Evolutionary conservation across 208 protist genomes (phyloP).

Genomic region (Trypanosoma lewisi): DNA sequence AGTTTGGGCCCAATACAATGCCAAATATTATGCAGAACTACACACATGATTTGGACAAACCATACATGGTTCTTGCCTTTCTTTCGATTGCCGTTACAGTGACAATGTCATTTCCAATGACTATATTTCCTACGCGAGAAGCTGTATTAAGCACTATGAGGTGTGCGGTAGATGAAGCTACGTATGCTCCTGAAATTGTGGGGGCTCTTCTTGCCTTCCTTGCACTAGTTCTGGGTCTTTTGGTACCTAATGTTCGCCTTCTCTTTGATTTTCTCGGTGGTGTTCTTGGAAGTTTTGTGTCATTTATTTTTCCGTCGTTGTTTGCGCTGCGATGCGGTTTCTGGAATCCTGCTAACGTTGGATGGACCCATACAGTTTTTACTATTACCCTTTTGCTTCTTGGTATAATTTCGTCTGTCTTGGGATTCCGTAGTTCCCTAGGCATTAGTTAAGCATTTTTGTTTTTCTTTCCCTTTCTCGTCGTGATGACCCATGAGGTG

Average conservation of each 20-base stretch:
- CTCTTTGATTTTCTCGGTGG: slow-evolving; percentile 80
- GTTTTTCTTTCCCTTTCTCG: slow-evolving; percentile 19
- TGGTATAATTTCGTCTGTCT: slow-evolving; percentile 44
- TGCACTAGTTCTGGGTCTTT: slow-evolving; percentile 58
- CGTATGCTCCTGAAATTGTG: slow-evolving; percentile 39
- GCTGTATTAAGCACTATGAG: slow-evolving; percentile 58
- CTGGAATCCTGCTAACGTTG: slow-evolving; percentile 42
- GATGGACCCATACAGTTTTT: slow-evolving; percentile 30
- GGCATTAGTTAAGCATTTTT: slow-evolving; percentile 13
- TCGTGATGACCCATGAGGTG: too few relatives aligned
- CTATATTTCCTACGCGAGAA: slow-evolving; percentile 78
- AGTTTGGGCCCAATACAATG: slow-evolving; percentile 55
- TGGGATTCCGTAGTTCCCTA: slow-evolving; percentile 55
- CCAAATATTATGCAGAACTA: slow-evolving; percentile 83
- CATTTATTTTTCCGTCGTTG: slow-evolving; percentile 70
- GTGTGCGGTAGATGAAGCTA: slow-evolving; percentile 45
- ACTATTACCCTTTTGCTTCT: slow-evolving; percentile 47
- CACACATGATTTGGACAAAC: slow-evolving; percentile 35
- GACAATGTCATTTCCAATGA: slow-evolving; percentile 84
- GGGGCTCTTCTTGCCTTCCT: slow-evolving; percentile 53
- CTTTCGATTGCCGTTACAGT: slow-evolving; percentile 64
- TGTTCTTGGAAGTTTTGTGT: slow-evolving; percentile 64
- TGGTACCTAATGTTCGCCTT: slow-evolving; percentile 71
- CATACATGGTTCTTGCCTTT: slow-evolving; percentile 60
- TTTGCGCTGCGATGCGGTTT: slow-evolving; percentile 59